These are phyloP conservation scores for Salix caprea DNA, from an alignment of 345 rosid species.

Conservation along the genomic window DNA sequence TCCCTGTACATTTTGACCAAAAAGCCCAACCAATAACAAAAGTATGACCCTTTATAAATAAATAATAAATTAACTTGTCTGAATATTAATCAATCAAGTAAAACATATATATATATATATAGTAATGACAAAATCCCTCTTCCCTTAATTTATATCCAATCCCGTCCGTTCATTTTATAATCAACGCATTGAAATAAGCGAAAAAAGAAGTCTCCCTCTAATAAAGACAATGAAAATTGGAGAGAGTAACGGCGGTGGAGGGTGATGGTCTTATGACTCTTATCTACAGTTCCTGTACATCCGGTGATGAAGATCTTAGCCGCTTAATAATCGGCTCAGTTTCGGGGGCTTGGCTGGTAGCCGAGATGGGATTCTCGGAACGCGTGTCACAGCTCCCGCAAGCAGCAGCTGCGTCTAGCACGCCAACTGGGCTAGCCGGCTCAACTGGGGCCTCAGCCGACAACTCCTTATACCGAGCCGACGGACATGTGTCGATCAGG, in stretches of 20 bases:
- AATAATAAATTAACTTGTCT: conserved; percentile 2
- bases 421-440: conserved; percentile 59
- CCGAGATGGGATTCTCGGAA: conserved; percentile 35
- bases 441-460: conserved; percentile 25
- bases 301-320: conserved; percentile 34
- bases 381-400: conserved; percentile 51
- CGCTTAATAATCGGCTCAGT: conserved; percentile 31
- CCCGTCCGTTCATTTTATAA: conserved; percentile 21
- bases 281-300: conserved; percentile 46
- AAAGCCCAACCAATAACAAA: background rate
- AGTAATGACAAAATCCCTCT: conserved; percentile 12
- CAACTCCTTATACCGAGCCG: conserved; percentile 19
- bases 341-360: conserved; percentile 24
- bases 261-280: background rate
- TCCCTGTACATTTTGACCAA: conserved; percentile 11
- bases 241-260: background rate
- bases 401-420: conserved; percentile 59
- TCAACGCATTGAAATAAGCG: conserved; percentile 10
- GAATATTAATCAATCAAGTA: background rate
- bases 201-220: conserved; percentile 10
- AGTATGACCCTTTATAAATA: background rate
- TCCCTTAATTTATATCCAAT: conserved; percentile 13
- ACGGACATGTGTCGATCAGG: conserved; percentile 55
- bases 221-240: background rate
- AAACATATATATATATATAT: background rate